phyloP scores from a whole-genome alignment of 176 grass and related monocot genomes.

The Eremochloa ophiuroides region DNA sequence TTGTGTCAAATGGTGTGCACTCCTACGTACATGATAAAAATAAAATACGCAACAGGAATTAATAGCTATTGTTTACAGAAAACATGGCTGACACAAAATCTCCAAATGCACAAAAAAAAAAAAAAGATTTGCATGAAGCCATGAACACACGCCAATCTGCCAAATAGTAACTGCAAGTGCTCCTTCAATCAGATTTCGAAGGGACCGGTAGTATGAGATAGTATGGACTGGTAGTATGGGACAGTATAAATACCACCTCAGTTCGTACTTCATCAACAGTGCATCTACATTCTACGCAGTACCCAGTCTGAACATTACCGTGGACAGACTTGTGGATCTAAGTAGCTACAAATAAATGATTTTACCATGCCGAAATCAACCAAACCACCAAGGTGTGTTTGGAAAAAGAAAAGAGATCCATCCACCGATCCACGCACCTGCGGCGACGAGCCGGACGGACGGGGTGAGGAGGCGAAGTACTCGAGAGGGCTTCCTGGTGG shows the following conservation, averaged over 20 bases:
- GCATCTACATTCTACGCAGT: background rate
- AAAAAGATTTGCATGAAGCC: background rate
- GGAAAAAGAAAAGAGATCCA: background rate
- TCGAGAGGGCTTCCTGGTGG: background rate
- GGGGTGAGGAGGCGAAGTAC: background rate
- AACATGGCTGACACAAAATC: background rate
- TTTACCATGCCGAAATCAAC: background rate
- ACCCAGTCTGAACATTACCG: background rate
- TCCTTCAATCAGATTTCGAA: background rate
- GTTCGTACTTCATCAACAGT: background rate
- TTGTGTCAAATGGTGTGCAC: background rate
- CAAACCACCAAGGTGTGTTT: background rate
- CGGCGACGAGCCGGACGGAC: background rate
- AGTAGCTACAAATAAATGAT: background rate
- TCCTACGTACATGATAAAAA: background rate
- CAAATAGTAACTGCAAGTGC: background rate
- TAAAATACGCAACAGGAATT: background rate
- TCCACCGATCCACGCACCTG: constrained; percentile 17
- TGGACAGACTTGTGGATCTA: background rate
- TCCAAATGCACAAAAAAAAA: background rate
- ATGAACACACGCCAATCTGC: background rate
- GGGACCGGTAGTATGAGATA: background rate
- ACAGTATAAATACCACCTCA: background rate
- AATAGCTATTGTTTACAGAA: background rate
- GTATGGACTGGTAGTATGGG: background rate